A percentile compares a stretch with the other conserved stretches of the same genome.
These are phyloP conservation scores for Lasiosphaeria hispida DNA, from an alignment of 495 filamentous ascomycete genomes.

Conservation along the genomic window DNA sequence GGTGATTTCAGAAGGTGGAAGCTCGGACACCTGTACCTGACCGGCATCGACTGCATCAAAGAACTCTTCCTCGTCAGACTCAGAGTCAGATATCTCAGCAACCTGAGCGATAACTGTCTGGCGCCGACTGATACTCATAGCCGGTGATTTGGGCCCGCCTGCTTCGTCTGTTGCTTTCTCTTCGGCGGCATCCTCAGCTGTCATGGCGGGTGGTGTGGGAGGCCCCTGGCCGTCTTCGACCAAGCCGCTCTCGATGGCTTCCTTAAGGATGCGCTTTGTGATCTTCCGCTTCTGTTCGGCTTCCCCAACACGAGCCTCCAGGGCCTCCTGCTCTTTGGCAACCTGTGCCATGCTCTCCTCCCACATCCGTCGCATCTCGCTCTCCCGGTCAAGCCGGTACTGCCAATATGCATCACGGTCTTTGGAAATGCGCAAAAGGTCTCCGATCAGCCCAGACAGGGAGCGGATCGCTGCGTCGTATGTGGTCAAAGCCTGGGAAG, in stretches of 20 bases:
- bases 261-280: constrained; percentile 85
- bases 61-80: constrained; percentile 88
- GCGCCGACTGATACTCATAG: constrained; percentile 43
- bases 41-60: constrained; percentile 96
- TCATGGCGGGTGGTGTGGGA: constrained; percentile 23
- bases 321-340: constrained; percentile 85
- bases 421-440: constrained; percentile 83
- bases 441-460: constrained; percentile 79
- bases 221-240: constrained; percentile 42
- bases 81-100: constrained; percentile 69
- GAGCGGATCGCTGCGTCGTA: constrained; percentile 89
- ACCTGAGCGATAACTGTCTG: constrained; percentile 61
- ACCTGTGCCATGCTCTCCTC: constrained; percentile 97
- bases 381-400: constrained; percentile 85
- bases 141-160: constrained; percentile 44
- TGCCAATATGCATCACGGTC: constrained; percentile 97
- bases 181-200: constrained; percentile 35
- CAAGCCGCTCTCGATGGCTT: constrained; percentile 68
- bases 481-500: constrained; percentile 75
- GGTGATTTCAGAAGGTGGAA: constrained; percentile 46
- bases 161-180: constrained; percentile 29
- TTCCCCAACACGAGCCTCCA: constrained; percentile 83
- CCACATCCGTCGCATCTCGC: constrained; percentile 87
- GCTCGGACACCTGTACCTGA: constrained; percentile 70
- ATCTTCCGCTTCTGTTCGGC: constrained; percentile 85